Evolutionary conservation across 169 alveolate species (phyloP).

Genomic region (Eimeria praecox): DNA sequence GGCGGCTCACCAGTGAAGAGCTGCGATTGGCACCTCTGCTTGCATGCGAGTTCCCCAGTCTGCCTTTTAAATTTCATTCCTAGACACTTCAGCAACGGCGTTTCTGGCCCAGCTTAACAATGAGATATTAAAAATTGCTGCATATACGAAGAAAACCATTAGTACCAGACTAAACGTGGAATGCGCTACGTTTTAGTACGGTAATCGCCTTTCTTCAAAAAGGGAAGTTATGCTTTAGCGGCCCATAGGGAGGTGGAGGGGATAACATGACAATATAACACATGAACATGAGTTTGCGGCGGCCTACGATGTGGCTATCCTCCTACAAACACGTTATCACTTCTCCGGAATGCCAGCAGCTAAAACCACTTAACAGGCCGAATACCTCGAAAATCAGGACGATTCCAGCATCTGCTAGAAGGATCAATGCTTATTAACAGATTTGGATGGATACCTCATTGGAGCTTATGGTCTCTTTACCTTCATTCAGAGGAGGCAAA

Average conservation of each 20-base stretch:
- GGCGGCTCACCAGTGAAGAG: too few species aligned
- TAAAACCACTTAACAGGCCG: too few species aligned
- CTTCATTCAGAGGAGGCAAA: neutral
- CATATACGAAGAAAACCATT: neutral
- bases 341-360: neutral
- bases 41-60: neutral
- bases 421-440: neutral
- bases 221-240: neutral
- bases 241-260: neutral
- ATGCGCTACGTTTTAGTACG: too few species aligned
- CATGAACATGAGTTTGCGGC: neutral
- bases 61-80: too few species aligned
- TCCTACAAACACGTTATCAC: neutral
- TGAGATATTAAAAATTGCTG: neutral
- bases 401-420: too few species aligned
- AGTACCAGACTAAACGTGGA: neutral
- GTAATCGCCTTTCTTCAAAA: too few species aligned
- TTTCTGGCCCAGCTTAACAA: neutral
- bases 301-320: neutral
- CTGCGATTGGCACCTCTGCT: too few species aligned
- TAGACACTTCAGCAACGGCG: neutral
- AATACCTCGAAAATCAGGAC: too few species aligned
- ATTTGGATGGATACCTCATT: neutral
- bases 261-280: neutral
- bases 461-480: neutral